These are phyloP conservation scores for Pisolithus thermaeus DNA, from an alignment of 1,284 basidiomycete species.

Conservation along the genomic window DNA sequence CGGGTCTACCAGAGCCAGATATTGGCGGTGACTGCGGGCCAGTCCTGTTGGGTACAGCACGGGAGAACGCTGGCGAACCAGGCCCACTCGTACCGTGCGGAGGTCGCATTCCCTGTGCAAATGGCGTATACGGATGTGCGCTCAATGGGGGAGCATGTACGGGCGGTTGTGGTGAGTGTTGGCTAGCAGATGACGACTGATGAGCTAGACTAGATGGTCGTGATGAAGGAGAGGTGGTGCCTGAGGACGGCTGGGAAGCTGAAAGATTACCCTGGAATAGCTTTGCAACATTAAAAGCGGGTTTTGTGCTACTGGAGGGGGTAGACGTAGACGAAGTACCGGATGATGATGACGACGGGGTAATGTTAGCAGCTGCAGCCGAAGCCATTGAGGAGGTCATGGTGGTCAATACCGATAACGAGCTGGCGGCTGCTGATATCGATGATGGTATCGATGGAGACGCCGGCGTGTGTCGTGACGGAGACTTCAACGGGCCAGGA, in stretches of 20 bases:
- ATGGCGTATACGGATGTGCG: slow-evolving; percentile 39
- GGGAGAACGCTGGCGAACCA: slow-evolving; percentile 59
- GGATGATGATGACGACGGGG: slow-evolving; percentile 20
- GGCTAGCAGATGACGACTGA: slow-evolving; percentile 28
- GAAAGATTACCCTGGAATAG: slow-evolving; percentile 53
- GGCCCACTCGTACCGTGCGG: slow-evolving; percentile 44
- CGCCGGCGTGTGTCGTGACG: slow-evolving; percentile 29
- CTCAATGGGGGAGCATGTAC: slow-evolving; percentile 41
- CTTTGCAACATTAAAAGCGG: slow-evolving; percentile 42
- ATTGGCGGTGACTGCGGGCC: slow-evolving; percentile 52
- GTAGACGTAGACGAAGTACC: slow-evolving; percentile 23
- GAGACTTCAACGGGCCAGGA: slow-evolving; percentile 24
- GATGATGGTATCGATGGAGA: slow-evolving; percentile 30
- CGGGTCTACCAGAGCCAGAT: slow-evolving; percentile 45
- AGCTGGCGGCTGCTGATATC: slow-evolving; percentile 29
- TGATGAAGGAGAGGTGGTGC: slow-evolving; percentile 34
- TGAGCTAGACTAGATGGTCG: slow-evolving; percentile 44
- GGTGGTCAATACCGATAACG: slow-evolving; percentile 21
- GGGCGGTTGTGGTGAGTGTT: slow-evolving; percentile 37
- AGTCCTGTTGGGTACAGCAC: slow-evolving; percentile 57
- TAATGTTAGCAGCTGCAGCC: slow-evolving; percentile 12
- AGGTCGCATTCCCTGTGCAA: slow-evolving; percentile 39
- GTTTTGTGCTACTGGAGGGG: slow-evolving; percentile 29
- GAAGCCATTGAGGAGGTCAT: slow-evolving; percentile 22
- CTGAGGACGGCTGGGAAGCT: slow-evolving; percentile 24